Evolutionary conservation across 371 early-diverging fungal genomes (phyloP), one percentile per base, ranked within the genome.

Genomic region (Rhizomucor miehei): DNA sequence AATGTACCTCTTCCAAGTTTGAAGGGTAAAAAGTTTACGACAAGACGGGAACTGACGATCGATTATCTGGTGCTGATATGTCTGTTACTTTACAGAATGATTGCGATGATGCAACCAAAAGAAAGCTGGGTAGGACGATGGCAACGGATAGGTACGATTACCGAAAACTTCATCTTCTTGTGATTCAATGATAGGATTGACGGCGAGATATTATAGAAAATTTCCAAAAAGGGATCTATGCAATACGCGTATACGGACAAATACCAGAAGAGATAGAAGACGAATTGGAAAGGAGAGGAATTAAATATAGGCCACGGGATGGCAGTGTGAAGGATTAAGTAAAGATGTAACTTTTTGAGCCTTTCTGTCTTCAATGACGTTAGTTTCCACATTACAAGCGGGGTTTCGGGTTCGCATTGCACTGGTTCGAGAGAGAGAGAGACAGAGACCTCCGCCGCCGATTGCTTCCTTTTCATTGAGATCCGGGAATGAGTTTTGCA

Each of bases 61-160:
- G 24, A 11, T 38, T 38, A 25, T 49, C 51, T 8, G 24, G 44
- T 41, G 6, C 20, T 45, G 24, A 24, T 52, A 4, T 5, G 35
- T 50, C 21, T 21, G 20, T 19, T 20, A 16, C 16, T 46, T 44
- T 17, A 16, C 52, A 88, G 86, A 13, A 68, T 87, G 23, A 85
- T 92, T 56, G 92, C 93, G 3, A 67, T 89, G 62, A 88, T 93
- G 82, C 79, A 87, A 56, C 95, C 94, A 21, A 75, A 73, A 48
- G 75, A 80, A 38, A 87, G 87, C 56, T 97, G 97, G 97, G 93
- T 93, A 19, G 89, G 89, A 45, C 81, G 83, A 59, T 95, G 89
- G 92, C 90, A 94, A 66, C 76, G 92, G 37, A 80, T 88, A 48
- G 85, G 87, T 87, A 69, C 61, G 11, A 20, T 45, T 46, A 3